These are phyloP conservation scores for Moesziomyces sp. DNA, from an alignment of 1,284 basidiomycete genomes.

Conservation along the genomic window DNA sequence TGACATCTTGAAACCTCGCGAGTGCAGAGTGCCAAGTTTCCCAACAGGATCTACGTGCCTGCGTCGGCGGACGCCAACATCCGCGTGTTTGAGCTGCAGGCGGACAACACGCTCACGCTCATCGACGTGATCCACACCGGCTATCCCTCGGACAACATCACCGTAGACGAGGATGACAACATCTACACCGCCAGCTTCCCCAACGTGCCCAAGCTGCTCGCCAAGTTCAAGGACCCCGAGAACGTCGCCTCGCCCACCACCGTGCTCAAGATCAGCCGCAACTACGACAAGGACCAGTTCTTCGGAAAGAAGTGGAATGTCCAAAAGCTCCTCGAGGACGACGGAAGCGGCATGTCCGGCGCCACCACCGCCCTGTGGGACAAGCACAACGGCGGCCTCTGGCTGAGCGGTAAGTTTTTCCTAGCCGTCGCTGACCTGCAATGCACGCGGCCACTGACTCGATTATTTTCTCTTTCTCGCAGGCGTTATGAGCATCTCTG, in stretches of 20 bases:
- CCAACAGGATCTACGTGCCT: constrained; percentile 42
- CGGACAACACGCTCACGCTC: constrained; percentile 42
- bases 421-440: background rate
- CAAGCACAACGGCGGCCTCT: constrained; percentile 10
- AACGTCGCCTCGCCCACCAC: constrained; percentile 27
- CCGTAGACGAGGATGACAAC: constrained; percentile 48
- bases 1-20: too few species aligned
- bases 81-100: constrained; percentile 47
- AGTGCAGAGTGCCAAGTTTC: constrained; percentile 13
- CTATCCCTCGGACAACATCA: constrained; percentile 55
- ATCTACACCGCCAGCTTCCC: constrained; percentile 49
- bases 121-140: constrained; percentile 50
- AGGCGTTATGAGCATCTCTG: constrained; percentile 23
- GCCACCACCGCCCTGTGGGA: constrained; percentile 48
- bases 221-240: constrained; percentile 44
- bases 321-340: constrained; percentile 54
- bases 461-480: background rate
- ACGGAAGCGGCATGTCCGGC: constrained; percentile 27
- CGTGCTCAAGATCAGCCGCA: constrained; percentile 50
- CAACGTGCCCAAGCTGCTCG: constrained; percentile 33
- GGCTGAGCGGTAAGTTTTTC: constrained; percentile 25
- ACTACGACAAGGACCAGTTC: constrained; percentile 46
- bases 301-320: constrained; percentile 60
- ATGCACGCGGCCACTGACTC: background rate
- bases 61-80: constrained; percentile 38